phyloP scores from a whole-genome alignment of 2,329 filamentous ascomycete species.

The Fonsecaea monophora region DNA sequence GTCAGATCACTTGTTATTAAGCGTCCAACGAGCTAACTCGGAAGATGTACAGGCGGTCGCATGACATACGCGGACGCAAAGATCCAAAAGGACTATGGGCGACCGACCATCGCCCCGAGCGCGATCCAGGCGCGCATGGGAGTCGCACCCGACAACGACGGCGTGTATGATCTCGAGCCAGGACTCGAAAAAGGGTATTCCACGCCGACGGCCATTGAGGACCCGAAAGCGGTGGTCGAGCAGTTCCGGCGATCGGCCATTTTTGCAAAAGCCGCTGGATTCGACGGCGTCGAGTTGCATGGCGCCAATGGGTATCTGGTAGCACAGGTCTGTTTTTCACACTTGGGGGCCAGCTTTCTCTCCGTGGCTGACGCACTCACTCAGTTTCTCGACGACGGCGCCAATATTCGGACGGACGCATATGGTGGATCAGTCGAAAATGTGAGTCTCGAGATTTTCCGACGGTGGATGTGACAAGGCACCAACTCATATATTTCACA shows the following conservation, averaged over 20 bases:
- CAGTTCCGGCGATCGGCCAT: slow-evolving; percentile 45
- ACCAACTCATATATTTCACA: slow-evolving; percentile 45
- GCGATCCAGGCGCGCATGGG: slow-evolving; percentile 17
- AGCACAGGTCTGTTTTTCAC: slow-evolving; percentile 3
- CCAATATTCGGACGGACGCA: slow-evolving; percentile 57
- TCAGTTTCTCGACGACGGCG: slow-evolving; percentile 56
- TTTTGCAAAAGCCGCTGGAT: slow-evolving; percentile 63
- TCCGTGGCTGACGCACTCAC: background rate
- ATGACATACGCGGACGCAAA: slow-evolving; percentile 17
- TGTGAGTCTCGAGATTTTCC: background rate
- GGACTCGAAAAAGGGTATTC: slow-evolving; percentile 11
- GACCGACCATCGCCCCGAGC: slow-evolving; percentile 14
- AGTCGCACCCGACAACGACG: slow-evolving; percentile 13
- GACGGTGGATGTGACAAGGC: background rate
- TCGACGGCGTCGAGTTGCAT: slow-evolving; percentile 62
- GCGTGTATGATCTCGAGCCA: slow-evolving; percentile 13
- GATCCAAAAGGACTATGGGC: slow-evolving; percentile 9
- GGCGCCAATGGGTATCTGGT: slow-evolving; percentile 17
- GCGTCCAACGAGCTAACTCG: too few relatives aligned
- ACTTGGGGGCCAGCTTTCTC: too few relatives aligned
- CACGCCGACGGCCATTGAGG: slow-evolving; percentile 6
- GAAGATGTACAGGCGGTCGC: background rate
- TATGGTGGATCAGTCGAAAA: slow-evolving; percentile 52
- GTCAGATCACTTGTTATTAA: too few relatives aligned
- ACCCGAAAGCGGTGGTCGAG: slow-evolving; percentile 12